Percentiles rank a stretch among this genome's conserved stretches.
Conservation (phyloP, 225 moss, liverwort and hornwort species). For the Bryum argenteum region DNA sequence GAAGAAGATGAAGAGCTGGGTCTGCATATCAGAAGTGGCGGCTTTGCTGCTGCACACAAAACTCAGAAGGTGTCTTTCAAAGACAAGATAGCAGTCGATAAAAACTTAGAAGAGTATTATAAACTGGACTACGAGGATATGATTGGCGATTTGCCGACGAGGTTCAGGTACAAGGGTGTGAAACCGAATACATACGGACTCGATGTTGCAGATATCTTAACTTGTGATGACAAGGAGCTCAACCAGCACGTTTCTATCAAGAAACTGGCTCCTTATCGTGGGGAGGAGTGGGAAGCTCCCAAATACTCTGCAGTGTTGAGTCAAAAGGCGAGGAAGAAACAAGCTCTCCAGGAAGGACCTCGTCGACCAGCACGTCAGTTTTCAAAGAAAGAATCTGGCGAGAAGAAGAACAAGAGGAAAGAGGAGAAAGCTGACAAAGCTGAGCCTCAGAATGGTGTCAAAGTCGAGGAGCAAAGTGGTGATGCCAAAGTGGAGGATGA, state of each 20-base stretch:
- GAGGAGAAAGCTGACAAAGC: too few relatives aligned
- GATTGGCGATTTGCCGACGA: constrained; percentile 82
- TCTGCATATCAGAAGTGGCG: constrained; percentile 47
- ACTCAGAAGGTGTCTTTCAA: constrained; percentile 79
- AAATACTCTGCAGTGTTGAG: constrained; percentile 55
- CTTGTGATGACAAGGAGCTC: constrained; percentile 77
- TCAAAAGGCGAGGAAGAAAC: constrained; percentile 70
- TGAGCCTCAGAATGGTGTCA: background rate
- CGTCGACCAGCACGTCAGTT: constrained; percentile 27
- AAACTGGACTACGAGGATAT: constrained; percentile 96
- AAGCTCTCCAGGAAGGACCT: constrained; percentile 53
- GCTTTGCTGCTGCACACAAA: constrained; percentile 72
- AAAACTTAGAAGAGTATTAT: constrained; percentile 89
- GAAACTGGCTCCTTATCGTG: constrained; percentile 83
- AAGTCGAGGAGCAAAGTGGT: background rate
- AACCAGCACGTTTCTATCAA: constrained; percentile 94
- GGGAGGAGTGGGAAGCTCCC: constrained; percentile 82
- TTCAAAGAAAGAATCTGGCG: constrained; percentile 38
- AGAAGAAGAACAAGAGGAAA: constrained; percentile 22
- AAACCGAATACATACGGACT: constrained; percentile 78
- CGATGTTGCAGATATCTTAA: constrained; percentile 71
- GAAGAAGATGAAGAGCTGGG: constrained; percentile 68
- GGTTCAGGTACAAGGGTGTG: constrained; percentile 80
- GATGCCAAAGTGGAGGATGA: background rate
- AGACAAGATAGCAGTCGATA: constrained; percentile 85